Percentiles rank a stretch among this genome's conserved stretches.
phyloP scores from a whole-genome alignment of 371 early-diverging fungal species.

The Zopfochytrium polystomum region DNA sequence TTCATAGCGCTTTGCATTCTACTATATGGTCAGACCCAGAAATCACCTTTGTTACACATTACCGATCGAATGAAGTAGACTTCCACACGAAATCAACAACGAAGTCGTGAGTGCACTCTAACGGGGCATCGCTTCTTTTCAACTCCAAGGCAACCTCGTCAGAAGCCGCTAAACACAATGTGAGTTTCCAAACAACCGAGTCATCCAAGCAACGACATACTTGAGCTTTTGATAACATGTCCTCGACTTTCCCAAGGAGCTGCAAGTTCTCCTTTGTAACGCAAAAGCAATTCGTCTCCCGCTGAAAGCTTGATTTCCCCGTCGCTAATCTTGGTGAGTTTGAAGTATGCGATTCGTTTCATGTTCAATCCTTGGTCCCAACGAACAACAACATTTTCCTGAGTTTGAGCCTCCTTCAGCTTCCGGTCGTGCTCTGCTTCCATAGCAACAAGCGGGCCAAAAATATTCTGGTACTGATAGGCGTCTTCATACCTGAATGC shows the following conservation, averaged over 20 bases:
- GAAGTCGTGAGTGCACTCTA: constrained; percentile 88
- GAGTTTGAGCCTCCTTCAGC: constrained; percentile 93
- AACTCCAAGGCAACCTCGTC: constrained; percentile 93
- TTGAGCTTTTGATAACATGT: constrained; percentile 93
- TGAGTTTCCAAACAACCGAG: constrained; percentile 2
- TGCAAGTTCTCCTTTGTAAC: constrained; percentile 84
- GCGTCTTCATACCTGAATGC: constrained; percentile 86
- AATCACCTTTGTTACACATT: neutral
- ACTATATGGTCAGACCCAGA: neutral
- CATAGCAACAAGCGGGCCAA: constrained; percentile 92
- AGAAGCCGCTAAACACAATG: constrained; percentile 61
- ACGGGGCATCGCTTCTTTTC: constrained; percentile 57
- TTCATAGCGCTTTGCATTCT: constrained; percentile 92
- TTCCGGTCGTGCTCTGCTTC: constrained; percentile 96
- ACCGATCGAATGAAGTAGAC: constrained; percentile 91
- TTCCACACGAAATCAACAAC: constrained; percentile 99
- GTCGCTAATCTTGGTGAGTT: constrained; percentile 85
- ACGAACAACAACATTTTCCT: constrained; percentile 91
- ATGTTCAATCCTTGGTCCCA: constrained; percentile 96
- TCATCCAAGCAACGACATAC: constrained; percentile 55
- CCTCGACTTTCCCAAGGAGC: constrained; percentile 83
- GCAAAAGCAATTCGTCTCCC: constrained; percentile 91
- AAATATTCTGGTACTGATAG: constrained; percentile 93
- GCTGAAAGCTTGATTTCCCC: constrained; percentile 92
- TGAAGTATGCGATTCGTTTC: constrained; percentile 90